These are phyloP conservation scores for Lactarius sp. DNA, from an alignment of 768 basidiomycete genomes.

Conservation along the genomic window DNA sequence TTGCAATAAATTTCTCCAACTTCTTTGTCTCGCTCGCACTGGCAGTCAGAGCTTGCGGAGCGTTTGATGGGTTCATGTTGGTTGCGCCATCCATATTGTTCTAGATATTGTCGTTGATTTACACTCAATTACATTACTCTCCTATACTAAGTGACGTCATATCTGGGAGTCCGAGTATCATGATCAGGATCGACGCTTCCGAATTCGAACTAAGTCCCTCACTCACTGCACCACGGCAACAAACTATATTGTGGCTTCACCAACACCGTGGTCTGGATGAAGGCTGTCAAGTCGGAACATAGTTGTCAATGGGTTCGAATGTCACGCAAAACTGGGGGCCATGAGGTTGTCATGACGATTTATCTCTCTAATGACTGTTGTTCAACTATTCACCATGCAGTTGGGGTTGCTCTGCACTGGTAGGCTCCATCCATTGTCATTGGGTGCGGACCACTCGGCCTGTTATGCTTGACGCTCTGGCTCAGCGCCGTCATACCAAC, in stretches of 20 bases:
- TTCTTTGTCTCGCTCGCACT: slow-evolving; percentile 26
- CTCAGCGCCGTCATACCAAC: background rate
- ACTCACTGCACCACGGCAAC: too few species aligned
- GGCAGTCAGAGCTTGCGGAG: background rate
- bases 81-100: slow-evolving; percentile 2
- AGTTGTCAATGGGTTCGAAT: background rate
- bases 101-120: background rate
- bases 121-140: background rate
- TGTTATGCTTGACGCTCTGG: background rate
- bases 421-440: background rate
- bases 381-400: background rate
- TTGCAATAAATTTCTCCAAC: slow-evolving; percentile 42
- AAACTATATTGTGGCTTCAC: too few species aligned
- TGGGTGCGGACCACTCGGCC: background rate
- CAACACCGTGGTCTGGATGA: background rate
- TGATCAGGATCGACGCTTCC: background rate
- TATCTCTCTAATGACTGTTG: background rate
- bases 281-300: background rate
- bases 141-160: background rate
- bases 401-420: background rate
- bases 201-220: background rate
- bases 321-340: too few species aligned
- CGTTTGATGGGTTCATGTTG: slow-evolving; percentile 14
- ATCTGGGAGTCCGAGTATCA: too few species aligned
- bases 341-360: background rate